Evolutionary conservation across 2,329 filamentous ascomycete genomes (phyloP), one percentile per base, ranked within the genome.

Genomic region (Aspergillus niger): DNA sequence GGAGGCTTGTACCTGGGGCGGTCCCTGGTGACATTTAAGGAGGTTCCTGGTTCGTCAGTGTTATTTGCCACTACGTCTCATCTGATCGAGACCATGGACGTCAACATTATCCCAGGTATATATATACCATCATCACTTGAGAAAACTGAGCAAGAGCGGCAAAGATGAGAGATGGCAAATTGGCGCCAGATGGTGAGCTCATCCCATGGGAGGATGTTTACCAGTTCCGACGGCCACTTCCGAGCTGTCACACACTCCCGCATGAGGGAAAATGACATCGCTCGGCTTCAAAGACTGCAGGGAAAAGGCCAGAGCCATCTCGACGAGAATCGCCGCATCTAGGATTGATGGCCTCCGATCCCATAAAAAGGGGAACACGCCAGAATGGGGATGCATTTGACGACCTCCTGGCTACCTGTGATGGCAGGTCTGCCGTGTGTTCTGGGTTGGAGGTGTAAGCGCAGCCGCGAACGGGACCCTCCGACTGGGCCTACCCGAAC

Each of bases 381-480:
- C 17, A 43, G 2, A 36, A 53, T 28, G 59, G 30, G 52, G 24
- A 48, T 50, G 48, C 49, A 49, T 32, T 36, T 36, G 13, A 32
- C 28, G 20, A 38, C 17, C 41, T 39, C 55, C 32, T 30, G 39
- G 38, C 15, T 43, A 32, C 17, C 43, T 48, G 43, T 28, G 32
- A 36, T 48, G 50, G 54, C 58, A 61, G 60, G 62, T 49, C 50
- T 53, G 44, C 32, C 32, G n/a, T 47, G 55, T 28, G 50, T 49
- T 51, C 44, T 56, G 48, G 61, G 57, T 62, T 60, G 61, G 61
- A 59, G 62, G 63, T 64, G 62, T 65, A 65, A 66, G 64, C 65
- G 67, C 65, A 62, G 62, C 64, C 59, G 66, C 68, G 65, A 62
- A 64, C 63, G 64, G 64, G 63, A 59, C 58, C 59, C 61, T 57